A percentile compares a stretch with the other conserved stretches of the same genome.
Evolutionary conservation across 495 filamentous ascomycete genomes (phyloP).

Genomic region (Podospora appendiculata): DNA sequence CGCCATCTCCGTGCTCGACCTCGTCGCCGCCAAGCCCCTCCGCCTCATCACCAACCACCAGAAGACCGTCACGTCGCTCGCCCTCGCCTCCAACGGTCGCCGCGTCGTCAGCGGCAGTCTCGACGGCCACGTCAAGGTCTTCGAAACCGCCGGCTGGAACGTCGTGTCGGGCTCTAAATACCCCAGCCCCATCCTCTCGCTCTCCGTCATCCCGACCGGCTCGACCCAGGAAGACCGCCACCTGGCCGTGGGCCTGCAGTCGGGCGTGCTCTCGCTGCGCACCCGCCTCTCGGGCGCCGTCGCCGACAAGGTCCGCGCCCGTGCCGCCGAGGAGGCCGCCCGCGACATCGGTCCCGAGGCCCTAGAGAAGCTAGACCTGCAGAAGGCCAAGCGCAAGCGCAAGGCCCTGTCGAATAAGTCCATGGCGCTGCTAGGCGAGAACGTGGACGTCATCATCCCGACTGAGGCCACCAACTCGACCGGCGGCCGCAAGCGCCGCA

Average conservation of each 20-base stretch:
- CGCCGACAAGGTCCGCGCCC: constrained; percentile 67
- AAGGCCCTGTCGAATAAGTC: constrained; percentile 67
- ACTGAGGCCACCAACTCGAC: constrained; percentile 9
- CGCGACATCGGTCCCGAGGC: constrained; percentile 65
- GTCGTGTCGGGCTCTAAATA: constrained; percentile 90
- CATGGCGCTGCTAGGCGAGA: constrained; percentile 77
- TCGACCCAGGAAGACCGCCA: constrained; percentile 74
- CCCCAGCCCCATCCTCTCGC: constrained; percentile 76
- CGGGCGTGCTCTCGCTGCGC: constrained; percentile 77
- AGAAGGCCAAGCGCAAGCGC: constrained; percentile 58
- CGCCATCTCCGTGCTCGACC: constrained; percentile 86
- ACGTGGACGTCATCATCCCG: constrained; percentile 73
- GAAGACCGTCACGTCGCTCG: constrained; percentile 87
- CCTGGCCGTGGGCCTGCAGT: constrained; percentile 88
- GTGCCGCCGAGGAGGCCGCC: constrained; percentile 79
- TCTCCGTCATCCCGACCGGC: constrained; percentile 63
- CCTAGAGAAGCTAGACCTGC: constrained; percentile 57
- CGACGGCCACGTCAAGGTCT: constrained; percentile 95
- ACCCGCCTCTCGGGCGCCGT: constrained; percentile 79
- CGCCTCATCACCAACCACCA: constrained; percentile 89
- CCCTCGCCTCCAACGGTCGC: constrained; percentile 64
- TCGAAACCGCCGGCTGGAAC: constrained; percentile 87
- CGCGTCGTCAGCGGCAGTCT: constrained; percentile 79
- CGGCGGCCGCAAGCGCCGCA: constrained; percentile 45
- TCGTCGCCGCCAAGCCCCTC: constrained; percentile 82